phyloP scores from a whole-genome alignment of 176 grass and related monocot species.

The Secale cereale region DNA sequence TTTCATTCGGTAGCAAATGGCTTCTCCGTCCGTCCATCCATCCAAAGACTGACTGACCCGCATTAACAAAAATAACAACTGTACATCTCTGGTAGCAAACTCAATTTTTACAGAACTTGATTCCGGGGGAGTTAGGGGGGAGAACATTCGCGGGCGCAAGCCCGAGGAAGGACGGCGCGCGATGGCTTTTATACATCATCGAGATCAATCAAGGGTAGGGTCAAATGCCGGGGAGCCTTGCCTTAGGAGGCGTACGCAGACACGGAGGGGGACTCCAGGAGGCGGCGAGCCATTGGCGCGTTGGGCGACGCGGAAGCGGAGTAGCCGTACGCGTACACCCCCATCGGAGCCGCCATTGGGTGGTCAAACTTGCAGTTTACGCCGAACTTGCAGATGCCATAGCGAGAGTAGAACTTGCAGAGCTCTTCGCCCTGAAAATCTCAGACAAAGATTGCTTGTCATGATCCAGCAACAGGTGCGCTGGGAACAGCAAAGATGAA shows the following conservation, averaged over 20 bases:
- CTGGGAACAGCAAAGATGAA: not conserved
- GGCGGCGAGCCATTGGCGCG: conserved; percentile 33
- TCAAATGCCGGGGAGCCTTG: conserved; percentile 24
- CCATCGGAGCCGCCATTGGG: conserved; percentile 80
- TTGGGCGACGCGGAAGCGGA: conserved; percentile 48
- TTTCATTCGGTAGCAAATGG: conserved; percentile 9
- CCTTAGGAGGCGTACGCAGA: conserved; percentile 41
- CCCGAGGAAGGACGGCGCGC: not conserved
- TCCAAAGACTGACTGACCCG: conserved; percentile 5
- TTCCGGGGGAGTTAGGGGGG: conserved; percentile 45
- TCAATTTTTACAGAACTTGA: conserved; percentile 88
- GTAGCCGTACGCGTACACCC: conserved; percentile 66
- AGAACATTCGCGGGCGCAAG: conserved; percentile 38
- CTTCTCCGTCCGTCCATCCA: not conserved
- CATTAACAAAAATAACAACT: conserved; percentile 37
- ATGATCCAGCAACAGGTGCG: not conserved
- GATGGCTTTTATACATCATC: conserved; percentile 56
- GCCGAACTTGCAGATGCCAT: conserved; percentile 98
- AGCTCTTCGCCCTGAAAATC: conserved; percentile 75
- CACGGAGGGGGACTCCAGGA: conserved; percentile 57
- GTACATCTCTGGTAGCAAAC: conserved; percentile 76
- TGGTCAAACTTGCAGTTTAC: conserved; percentile 98
- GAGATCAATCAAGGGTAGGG: not conserved
- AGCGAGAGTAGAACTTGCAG: conserved; percentile 96
- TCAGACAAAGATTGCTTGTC: not conserved